These are phyloP conservation scores for Schizochytrium sp. DNA, from an alignment of 108 stramenopile species.

Conservation along the genomic window DNA sequence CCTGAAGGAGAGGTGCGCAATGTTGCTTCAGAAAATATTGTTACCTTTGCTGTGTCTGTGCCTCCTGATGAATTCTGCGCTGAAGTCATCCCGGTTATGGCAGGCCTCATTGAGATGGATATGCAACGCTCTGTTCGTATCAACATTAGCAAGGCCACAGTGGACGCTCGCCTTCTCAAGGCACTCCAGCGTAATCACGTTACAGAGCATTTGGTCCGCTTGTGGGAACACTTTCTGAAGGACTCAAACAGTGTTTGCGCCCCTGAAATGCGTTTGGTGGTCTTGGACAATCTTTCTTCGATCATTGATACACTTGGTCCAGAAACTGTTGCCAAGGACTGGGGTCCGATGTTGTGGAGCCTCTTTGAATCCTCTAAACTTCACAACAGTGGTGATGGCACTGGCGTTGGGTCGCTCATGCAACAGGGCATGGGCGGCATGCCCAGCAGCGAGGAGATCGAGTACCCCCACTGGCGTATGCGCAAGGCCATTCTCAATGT, in stretches of 20 bases:
- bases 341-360: constrained; percentile 2
- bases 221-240: constrained; percentile 48
- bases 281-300: neutral
- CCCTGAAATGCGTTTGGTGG: constrained; percentile 48
- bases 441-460: constrained; percentile 22
- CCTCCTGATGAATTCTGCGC: neutral
- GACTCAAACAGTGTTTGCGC: constrained; percentile 34
- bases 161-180: neutral
- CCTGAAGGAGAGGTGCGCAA: constrained; percentile 58
- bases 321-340: constrained; percentile 3
- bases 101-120: constrained; percentile 45
- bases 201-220: neutral
- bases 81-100: constrained; percentile 7
- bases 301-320: constrained; percentile 33
- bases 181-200: neutral
- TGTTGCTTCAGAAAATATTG: constrained; percentile 43
- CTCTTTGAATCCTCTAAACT: constrained; percentile 48
- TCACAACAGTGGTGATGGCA: constrained; percentile 8
- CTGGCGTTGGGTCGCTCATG: neutral
- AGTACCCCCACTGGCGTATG: constrained; percentile 59
- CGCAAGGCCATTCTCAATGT: constrained; percentile 49
- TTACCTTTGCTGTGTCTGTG: neutral
- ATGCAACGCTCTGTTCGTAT: constrained; percentile 34
- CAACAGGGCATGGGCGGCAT: constrained; percentile 8
- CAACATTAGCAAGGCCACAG: constrained; percentile 23